Conservation (phyloP, 352 stramenopile species). For the Thraustochytrium sp. region DNA sequence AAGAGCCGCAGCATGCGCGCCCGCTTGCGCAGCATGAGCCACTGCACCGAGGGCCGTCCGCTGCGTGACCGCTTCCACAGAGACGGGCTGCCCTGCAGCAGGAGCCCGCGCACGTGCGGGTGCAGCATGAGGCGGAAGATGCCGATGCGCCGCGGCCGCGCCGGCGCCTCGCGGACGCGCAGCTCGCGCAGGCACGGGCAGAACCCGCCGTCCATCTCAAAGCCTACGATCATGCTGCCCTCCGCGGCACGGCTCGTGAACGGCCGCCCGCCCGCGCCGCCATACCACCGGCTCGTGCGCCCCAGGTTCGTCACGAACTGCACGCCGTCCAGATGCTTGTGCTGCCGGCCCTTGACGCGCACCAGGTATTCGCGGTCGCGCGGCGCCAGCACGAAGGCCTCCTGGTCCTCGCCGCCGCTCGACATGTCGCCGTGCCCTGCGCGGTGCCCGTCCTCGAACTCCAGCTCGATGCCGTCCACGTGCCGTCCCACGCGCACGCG, state of each 20-base stretch:
- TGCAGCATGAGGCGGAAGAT: conserved; percentile 16
- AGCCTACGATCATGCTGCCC: neutral
- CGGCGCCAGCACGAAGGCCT: neutral
- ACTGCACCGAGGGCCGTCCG: neutral
- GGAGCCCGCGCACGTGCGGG: neutral
- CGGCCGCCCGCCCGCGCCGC: neutral
- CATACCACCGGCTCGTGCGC: conserved; percentile 25
- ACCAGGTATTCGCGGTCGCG: conserved; percentile 29
- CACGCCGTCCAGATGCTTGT: conserved; percentile 20
- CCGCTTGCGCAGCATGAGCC: neutral
- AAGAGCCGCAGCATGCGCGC: conserved; percentile 8
- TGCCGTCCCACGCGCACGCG: neutral
- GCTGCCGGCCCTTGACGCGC: conserved; percentile 1
- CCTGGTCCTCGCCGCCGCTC: neutral
- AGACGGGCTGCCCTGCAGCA: neutral
- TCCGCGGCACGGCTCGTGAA: neutral
- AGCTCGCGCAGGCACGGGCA: neutral
- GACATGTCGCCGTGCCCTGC: neutral
- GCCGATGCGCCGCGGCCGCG: neutral
- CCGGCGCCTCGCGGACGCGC: neutral
- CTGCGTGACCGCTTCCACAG: neutral
- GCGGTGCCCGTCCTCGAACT: neutral
- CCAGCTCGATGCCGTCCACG: conserved; percentile 1
- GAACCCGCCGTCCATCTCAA: neutral
- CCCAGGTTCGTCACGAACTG: conserved; percentile 43